These are phyloP conservation scores for Immersiella caudata DNA, from an alignment of 495 filamentous ascomycete genomes.

Conservation along the genomic window DNA sequence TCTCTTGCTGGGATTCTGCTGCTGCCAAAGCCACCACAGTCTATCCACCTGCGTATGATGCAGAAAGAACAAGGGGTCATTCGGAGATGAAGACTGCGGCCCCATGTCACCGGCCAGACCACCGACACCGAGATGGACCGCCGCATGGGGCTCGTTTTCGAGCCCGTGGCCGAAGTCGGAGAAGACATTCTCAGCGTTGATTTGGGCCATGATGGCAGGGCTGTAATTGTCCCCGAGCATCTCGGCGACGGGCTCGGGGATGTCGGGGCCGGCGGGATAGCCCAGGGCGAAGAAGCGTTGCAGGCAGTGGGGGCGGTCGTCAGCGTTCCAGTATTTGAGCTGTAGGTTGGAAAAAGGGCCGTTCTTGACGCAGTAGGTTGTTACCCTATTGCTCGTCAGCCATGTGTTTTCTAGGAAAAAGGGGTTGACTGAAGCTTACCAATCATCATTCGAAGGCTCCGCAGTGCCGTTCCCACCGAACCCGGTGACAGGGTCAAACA, in stretches of 20 bases:
- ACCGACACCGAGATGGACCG: not conserved
- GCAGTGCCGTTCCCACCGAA: slow-evolving; percentile 18
- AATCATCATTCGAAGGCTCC: no score
- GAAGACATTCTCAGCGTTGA: slow-evolving; percentile 1
- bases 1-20: not conserved
- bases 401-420: no score
- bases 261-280: no score
- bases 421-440: no score
- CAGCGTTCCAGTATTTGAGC: slow-evolving; percentile 7
- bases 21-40: slow-evolving; percentile 18
- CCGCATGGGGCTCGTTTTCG: not conserved
- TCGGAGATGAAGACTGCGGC: slow-evolving; percentile 2
- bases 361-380: slow-evolving; percentile 2
- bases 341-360: not conserved
- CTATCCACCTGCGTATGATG: slow-evolving; percentile 17
- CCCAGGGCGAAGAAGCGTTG: not conserved
- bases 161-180: not conserved
- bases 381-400: not conserved
- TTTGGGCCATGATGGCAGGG: not conserved
- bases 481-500: slow-evolving; percentile 15
- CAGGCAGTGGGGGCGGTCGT: not conserved
- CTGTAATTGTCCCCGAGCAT: slow-evolving; percentile 7
- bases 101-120: slow-evolving; percentile 9
- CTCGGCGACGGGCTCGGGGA: not conserved
- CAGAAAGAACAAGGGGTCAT: slow-evolving; percentile 17